Conservation (phyloP, 1,139 yeast genomes). For the Hansenula anomala region DNA sequence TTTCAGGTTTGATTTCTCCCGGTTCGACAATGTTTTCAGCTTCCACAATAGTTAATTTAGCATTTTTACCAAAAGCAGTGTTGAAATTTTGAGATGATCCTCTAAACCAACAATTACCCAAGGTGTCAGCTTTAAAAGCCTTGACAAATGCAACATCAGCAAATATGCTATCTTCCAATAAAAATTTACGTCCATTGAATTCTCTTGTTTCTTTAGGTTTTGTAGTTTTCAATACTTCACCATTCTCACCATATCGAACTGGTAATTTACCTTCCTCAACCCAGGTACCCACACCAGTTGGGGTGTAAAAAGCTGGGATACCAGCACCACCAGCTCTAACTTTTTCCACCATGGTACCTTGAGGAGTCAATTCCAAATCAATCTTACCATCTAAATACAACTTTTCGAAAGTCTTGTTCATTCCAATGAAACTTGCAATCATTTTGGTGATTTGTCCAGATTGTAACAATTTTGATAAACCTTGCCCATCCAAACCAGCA, state of each 20-base stretch:
- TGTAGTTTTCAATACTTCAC: slow-evolving; percentile 31
- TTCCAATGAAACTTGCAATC: slow-evolving; percentile 45
- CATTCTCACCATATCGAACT: slow-evolving; percentile 30
- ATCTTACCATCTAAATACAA: slow-evolving; percentile 39
- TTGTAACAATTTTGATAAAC: slow-evolving; percentile 37
- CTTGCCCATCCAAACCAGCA: slow-evolving; percentile 44
- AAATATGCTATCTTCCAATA: slow-evolving; percentile 38
- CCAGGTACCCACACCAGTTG: slow-evolving; percentile 50
- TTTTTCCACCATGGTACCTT: slow-evolving; percentile 47
- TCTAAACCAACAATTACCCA: slow-evolving; percentile 44
- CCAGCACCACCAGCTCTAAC: slow-evolving; percentile 49
- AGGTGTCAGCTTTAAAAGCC: slow-evolving; percentile 42
- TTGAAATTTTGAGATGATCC: slow-evolving; percentile 46
- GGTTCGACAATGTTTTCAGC: slow-evolving; percentile 47
- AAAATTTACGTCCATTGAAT: slow-evolving; percentile 38
- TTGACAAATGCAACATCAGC: slow-evolving; percentile 46
- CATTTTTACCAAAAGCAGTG: slow-evolving; percentile 41
- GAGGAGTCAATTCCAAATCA: slow-evolving; percentile 44
- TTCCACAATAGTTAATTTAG: slow-evolving; percentile 42
- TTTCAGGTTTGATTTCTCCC: slow-evolving; percentile 41
- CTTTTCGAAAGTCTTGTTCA: slow-evolving; percentile 38
- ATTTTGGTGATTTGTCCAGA: slow-evolving; percentile 41
- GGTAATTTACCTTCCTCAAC: slow-evolving; percentile 46
- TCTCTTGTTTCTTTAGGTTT: slow-evolving; percentile 38
- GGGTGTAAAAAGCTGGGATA: slow-evolving; percentile 44